These are phyloP conservation scores for Conringia planisiliqua DNA, from an alignment of 345 rosid species.

Conservation along the genomic window DNA sequence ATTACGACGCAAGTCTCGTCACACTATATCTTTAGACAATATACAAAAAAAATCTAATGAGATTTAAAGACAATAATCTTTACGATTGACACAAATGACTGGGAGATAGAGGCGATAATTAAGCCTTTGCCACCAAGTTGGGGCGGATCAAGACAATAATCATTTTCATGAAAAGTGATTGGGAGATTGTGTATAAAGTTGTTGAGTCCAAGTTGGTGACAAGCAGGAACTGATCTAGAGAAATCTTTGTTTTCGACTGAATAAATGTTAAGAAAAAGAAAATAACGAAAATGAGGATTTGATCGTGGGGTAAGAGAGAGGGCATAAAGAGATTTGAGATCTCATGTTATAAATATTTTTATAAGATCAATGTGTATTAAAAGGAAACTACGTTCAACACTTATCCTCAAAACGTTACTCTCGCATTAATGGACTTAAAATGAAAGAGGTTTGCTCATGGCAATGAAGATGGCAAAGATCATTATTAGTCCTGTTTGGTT, in stretches of 20 bases:
- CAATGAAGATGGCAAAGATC: not conserved
- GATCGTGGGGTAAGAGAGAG: not conserved
- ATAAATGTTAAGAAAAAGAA: no score
- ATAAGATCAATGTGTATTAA: no score
- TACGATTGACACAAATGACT: not conserved
- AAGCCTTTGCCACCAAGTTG: not conserved
- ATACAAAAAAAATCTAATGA: not conserved
- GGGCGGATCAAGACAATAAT: not conserved
- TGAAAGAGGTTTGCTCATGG: not conserved
- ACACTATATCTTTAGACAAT: not conserved
- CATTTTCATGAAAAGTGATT: not conserved
- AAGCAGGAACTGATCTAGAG: not conserved
- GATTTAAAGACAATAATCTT: not conserved
- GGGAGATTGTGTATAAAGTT: not conserved
- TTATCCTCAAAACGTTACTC: not conserved
- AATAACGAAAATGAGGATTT: not conserved
- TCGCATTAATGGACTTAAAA: not conserved
- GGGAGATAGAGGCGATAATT: not conserved
- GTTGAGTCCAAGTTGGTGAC: not conserved
- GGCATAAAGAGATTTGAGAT: not conserved
- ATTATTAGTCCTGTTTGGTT: not conserved
- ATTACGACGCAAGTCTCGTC: slow-evolving; percentile 11
- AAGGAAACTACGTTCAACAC: not conserved
- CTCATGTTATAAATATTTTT: no score
- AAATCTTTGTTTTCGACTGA: not conserved